Percentiles rank a stretch among this genome's conserved stretches.
phyloP scores from a whole-genome alignment of 345 rosid genomes.

The Noccaea bulbosa region DNA sequence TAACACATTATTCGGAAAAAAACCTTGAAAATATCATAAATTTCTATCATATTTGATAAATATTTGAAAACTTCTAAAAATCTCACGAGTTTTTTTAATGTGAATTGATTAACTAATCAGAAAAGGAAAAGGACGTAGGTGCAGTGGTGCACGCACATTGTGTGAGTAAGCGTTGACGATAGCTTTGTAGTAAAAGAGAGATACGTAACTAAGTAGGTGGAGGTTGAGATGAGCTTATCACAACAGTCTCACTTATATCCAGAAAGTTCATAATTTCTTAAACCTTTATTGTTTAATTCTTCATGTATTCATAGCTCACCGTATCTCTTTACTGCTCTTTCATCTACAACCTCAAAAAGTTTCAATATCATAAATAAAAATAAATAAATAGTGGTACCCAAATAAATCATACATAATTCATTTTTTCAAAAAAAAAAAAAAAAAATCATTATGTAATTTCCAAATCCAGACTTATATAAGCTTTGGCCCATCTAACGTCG shows the following conservation, averaged over 20 bases:
- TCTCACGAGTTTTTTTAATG: background rate
- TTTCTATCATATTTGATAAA: background rate
- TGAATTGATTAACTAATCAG: background rate
- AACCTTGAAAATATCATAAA: background rate
- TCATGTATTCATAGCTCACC: slow-evolving; percentile 27
- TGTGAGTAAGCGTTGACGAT: slow-evolving; percentile 34
- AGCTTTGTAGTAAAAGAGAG: slow-evolving; percentile 31
- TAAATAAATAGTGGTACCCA: background rate
- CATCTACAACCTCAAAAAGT: slow-evolving; percentile 20
- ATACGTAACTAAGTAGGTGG: slow-evolving; percentile 36
- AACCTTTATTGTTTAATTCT: slow-evolving; percentile 21
- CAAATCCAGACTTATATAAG: background rate
- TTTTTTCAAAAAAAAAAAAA: no score
- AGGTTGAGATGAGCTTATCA: slow-evolving; percentile 38
- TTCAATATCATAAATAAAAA: background rate
- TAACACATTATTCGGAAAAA: background rate
- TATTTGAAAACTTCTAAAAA: background rate
- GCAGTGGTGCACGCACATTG: slow-evolving; percentile 8
- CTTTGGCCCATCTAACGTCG: slow-evolving; percentile 13
- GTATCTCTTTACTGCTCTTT: slow-evolving; percentile 37
- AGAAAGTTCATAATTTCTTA: slow-evolving; percentile 16
- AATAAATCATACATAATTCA: background rate
- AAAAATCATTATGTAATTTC: background rate
- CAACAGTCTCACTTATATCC: slow-evolving; percentile 39
- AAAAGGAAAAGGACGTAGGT: slow-evolving; percentile 1